Conservation (phyloP, 176 grass and related monocot species). For the Oryza nivara region DNA sequence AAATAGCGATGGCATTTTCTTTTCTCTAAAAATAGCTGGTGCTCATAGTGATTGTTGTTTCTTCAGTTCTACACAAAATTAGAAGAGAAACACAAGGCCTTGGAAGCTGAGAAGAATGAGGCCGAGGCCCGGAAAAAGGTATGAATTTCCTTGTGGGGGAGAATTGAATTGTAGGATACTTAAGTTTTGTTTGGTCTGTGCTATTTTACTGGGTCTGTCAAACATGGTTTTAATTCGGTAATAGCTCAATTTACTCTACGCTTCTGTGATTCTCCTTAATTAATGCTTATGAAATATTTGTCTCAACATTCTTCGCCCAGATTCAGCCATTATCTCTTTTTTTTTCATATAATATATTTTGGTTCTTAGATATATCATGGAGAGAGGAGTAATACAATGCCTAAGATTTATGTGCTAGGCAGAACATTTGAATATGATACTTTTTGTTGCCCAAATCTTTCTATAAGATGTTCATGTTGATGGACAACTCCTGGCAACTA, state of each 20-base stretch:
- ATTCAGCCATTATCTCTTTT: not conserved
- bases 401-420: not conserved
- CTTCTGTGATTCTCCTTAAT: constrained; percentile 16
- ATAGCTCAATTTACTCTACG: not conserved
- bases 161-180: not conserved
- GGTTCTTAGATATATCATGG: not conserved
- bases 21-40: not conserved
- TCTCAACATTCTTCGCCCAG: not conserved
- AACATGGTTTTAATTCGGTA: not conserved
- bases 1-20: not conserved
- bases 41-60: constrained; percentile 35
- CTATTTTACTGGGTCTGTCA: not conserved
- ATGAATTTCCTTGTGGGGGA: constrained; percentile 22
- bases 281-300: not conserved
- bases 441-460: constrained; percentile 24
- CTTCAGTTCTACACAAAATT: constrained; percentile 83
- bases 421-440: not conserved
- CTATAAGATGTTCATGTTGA: not conserved
- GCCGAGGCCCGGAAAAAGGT: constrained; percentile 73
- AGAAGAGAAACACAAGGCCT: constrained; percentile 80
- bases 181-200: constrained; percentile 10
- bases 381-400: too few relatives aligned
- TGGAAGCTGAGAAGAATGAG: constrained; percentile 70
- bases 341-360: not conserved
- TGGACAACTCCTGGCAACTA: not conserved